Evolutionary conservation across 768 basidiomycete species (phyloP).

Genomic region (Tricholoma saponaceum): DNA sequence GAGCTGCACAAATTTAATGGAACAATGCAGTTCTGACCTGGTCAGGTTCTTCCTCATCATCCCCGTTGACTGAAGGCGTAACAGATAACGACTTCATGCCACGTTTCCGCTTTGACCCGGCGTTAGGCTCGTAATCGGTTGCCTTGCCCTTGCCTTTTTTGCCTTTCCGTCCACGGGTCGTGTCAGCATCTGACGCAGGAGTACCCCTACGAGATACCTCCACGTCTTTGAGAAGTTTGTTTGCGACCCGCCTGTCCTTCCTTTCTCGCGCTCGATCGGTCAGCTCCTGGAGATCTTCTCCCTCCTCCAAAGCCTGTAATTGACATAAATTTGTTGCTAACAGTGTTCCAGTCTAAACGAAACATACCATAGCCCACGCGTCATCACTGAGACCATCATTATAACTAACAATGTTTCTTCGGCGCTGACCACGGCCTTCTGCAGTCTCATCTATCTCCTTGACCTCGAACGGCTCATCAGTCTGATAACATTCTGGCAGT

Average conservation of each 20-base stretch:
- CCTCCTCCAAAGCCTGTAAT: constrained; percentile 69
- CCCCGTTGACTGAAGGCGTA: constrained; percentile 72
- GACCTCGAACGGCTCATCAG: constrained; percentile 72
- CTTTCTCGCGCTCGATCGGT: constrained; percentile 60
- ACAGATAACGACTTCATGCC: constrained; percentile 69
- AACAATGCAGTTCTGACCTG: constrained; percentile 38
- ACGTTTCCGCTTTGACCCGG: constrained; percentile 74
- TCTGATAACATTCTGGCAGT: constrained; percentile 88
- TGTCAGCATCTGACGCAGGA: constrained; percentile 58
- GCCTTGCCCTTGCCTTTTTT: constrained; percentile 59
- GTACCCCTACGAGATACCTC: constrained; percentile 63
- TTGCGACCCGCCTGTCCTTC: constrained; percentile 59
- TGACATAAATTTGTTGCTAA: constrained; percentile 3
- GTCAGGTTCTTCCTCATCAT: constrained; percentile 76
- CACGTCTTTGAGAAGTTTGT: constrained; percentile 53
- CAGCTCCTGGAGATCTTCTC: constrained; percentile 74
- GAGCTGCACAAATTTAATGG: neutral
- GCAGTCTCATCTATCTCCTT: constrained; percentile 57
- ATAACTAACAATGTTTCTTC: constrained; percentile 82
- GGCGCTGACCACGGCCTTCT: constrained; percentile 83
- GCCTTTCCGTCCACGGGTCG: constrained; percentile 52
- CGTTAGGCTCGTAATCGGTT: constrained; percentile 45
- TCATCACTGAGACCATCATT: constrained; percentile 94
- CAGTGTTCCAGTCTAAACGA: neutral
- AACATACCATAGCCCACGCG: constrained; percentile 79